phyloP scores from a whole-genome alignment of 2,329 filamentous ascomycete species.

The Rhexocercosporidium sp. region DNA sequence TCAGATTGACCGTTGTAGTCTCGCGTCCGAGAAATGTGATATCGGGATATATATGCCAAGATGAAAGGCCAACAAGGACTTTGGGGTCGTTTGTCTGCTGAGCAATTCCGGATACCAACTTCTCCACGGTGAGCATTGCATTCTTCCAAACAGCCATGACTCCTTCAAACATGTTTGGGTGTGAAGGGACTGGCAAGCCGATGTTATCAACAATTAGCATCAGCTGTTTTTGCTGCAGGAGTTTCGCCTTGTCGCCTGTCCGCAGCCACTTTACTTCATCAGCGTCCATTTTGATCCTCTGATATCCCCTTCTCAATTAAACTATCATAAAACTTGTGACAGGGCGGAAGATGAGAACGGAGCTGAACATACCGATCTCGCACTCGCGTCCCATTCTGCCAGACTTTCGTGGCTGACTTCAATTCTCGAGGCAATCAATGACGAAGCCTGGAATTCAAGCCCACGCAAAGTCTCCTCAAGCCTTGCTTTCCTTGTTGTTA shows the following conservation, averaged over 20 bases:
- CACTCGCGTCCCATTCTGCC: slow-evolving; percentile 40
- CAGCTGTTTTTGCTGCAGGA: slow-evolving; percentile 12
- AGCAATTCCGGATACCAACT: slow-evolving; percentile 23
- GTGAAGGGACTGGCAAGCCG: slow-evolving; percentile 22
- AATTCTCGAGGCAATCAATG: too few relatives aligned
- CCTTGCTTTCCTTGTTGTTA: slow-evolving; percentile 18
- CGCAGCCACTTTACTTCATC: slow-evolving; percentile 6
- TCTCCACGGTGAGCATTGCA: slow-evolving; percentile 34
- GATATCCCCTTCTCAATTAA: too few relatives aligned
- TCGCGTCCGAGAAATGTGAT: slow-evolving; percentile 13
- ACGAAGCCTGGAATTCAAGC: too few relatives aligned
- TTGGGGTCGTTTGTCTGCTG: slow-evolving; percentile 19
- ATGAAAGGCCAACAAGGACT: slow-evolving; percentile 31
- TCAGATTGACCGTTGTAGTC: slow-evolving; percentile 23
- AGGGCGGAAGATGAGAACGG: too few relatives aligned
- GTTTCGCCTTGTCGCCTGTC: slow-evolving; percentile 11
- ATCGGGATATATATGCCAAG: slow-evolving; percentile 40
- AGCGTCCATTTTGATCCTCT: too few relatives aligned
- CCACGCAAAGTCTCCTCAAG: too few relatives aligned
- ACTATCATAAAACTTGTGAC: too few relatives aligned
- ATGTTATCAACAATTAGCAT: slow-evolving; percentile 18
- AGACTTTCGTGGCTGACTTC: too few relatives aligned
- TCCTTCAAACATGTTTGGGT: slow-evolving; percentile 26
- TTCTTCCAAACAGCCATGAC: slow-evolving; percentile 36
- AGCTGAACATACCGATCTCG: too few relatives aligned